Percentiles rank a stretch among this genome's conserved stretches.
phyloP scores from a whole-genome alignment of 306 rosid species.

The barrel medic (Medicago truncatula) region MtrunA17r5.0-ANR NC_053044.1:9675501-9676000 shows the following conservation, averaged over 20 bases:
- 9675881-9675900: neutral
- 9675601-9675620: neutral
- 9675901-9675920: neutral
- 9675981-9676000: no score
- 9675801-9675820: no score
- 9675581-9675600: neutral
- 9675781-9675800: no score
- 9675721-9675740: neutral
- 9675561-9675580: slow-evolving; percentile 3
- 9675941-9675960: no score
- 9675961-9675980: no score
- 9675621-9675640: neutral
- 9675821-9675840: neutral
- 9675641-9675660: neutral
- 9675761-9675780: no score
- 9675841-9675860: no score
- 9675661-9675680: neutral
- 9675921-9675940: neutral
- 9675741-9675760: no score
- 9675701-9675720: neutral
- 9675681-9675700: neutral
- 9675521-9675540: neutral
- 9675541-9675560: neutral
- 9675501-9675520: neutral
- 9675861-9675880: no score